These are phyloP conservation scores for Marasmius oreades DNA, from an alignment of 1,284 basidiomycete species.

Conservation along the genomic window DNA sequence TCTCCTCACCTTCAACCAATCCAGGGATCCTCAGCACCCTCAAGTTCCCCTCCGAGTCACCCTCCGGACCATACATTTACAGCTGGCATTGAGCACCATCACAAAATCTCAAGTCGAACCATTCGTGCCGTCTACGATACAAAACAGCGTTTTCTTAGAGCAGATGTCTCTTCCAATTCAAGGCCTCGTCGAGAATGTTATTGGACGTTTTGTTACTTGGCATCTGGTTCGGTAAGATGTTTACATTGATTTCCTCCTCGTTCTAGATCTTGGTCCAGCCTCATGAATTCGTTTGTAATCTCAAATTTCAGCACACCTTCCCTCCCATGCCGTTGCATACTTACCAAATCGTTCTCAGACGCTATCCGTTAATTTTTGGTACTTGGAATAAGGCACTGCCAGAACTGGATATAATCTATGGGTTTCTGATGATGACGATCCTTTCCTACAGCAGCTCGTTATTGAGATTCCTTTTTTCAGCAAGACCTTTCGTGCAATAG, in stretches of 20 bases:
- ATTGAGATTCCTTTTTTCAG: slow-evolving; percentile 46
- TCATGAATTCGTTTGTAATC: too few species aligned
- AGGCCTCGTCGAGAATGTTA: slow-evolving; percentile 46
- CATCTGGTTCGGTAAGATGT: slow-evolving; percentile 56
- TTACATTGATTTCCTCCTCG: slow-evolving; percentile 2
- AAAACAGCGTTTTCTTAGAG: slow-evolving; percentile 41
- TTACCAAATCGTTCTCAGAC: slow-evolving; percentile 36
- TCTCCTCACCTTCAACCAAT: slow-evolving; percentile 40
- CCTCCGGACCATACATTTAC: slow-evolving; percentile 51
- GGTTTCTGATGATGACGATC: not conserved
- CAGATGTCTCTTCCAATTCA: slow-evolving; percentile 48
- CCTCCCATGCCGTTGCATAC: slow-evolving; percentile 5
- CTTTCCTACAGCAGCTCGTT: slow-evolving; percentile 48
- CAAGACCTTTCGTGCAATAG: slow-evolving; percentile 48
- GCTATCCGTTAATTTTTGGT: slow-evolving; percentile 74
- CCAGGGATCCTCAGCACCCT: slow-evolving; percentile 26
- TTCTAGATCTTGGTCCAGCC: too few species aligned
- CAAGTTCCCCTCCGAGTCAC: slow-evolving; percentile 31
- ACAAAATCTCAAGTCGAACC: slow-evolving; percentile 3
- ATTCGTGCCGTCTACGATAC: not conserved
- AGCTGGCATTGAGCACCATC: slow-evolving; percentile 21
- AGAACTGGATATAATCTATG: not conserved
- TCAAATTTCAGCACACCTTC: too few species aligned
- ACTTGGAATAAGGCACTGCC: slow-evolving; percentile 50
- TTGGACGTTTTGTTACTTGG: slow-evolving; percentile 49